phyloP scores from a whole-genome alignment of 2,329 filamentous ascomycete genomes.

The Colletotrichum chlorophyti region DNA sequence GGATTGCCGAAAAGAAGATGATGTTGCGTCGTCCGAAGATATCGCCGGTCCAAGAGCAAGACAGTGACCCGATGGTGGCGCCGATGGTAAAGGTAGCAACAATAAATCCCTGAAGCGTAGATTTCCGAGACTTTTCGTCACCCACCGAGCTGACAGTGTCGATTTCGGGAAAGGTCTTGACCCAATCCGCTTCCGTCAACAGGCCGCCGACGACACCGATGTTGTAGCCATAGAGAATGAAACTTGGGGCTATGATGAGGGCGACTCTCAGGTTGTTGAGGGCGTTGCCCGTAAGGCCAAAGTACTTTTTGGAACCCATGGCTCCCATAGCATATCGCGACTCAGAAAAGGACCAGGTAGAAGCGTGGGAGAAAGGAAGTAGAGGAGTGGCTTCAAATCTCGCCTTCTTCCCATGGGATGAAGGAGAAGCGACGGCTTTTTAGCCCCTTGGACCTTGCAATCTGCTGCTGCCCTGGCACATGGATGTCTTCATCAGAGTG shows the following conservation, averaged over 20 bases:
- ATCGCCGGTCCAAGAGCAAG: slow-evolving; percentile 48
- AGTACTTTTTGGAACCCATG: slow-evolving; percentile 27
- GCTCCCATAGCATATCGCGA: background rate
- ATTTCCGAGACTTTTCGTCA: slow-evolving; percentile 36
- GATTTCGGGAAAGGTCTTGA: slow-evolving; percentile 45
- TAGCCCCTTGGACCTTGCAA: background rate
- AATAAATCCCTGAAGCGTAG: slow-evolving; percentile 45
- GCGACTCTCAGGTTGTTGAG: slow-evolving; percentile 45
- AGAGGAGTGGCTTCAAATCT: background rate
- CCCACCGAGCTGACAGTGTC: slow-evolving; percentile 42
- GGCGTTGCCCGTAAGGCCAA: slow-evolving; percentile 44
- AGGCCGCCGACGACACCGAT: slow-evolving; percentile 46
- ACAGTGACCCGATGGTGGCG: slow-evolving; percentile 43
- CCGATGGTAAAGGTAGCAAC: slow-evolving; percentile 45
- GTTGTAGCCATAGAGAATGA: slow-evolving; percentile 50
- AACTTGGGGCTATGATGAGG: slow-evolving; percentile 50
- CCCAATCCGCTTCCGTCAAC: slow-evolving; percentile 40
- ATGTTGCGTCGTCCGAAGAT: slow-evolving; percentile 56
- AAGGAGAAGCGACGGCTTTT: background rate
- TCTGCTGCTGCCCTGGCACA: background rate
- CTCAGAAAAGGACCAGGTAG: background rate
- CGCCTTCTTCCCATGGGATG: background rate
- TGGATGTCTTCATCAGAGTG: slow-evolving; percentile 19
- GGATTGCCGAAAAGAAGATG: slow-evolving; percentile 53
- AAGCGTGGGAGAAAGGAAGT: background rate